phyloP scores from a whole-genome alignment of 805 yeast species.

The Candida hispaniensis region DNA sequence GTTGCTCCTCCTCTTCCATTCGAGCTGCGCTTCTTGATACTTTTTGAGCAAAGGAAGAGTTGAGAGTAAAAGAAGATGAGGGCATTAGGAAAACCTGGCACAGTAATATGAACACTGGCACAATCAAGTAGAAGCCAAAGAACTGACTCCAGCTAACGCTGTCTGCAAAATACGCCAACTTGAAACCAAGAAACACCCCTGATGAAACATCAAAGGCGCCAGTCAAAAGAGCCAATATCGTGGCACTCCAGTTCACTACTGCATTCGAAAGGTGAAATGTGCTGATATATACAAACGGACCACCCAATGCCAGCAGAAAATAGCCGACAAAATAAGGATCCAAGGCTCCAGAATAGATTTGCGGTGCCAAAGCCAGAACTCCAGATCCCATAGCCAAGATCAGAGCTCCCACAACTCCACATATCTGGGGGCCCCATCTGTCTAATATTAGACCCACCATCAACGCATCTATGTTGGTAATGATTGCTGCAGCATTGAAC shows the following conservation, averaged over 20 bases:
- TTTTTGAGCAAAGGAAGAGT: slow-evolving; percentile 1
- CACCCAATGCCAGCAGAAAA: slow-evolving; percentile 70
- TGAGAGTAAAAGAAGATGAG: slow-evolving; percentile 40
- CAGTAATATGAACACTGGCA: slow-evolving; percentile 64
- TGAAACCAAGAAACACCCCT: slow-evolving; percentile 70
- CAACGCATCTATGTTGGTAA: slow-evolving; percentile 73
- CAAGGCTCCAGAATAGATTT: slow-evolving; percentile 24
- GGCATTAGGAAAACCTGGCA: slow-evolving; percentile 82
- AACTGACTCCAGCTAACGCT: slow-evolving; percentile 43
- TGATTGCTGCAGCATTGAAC: slow-evolving; percentile 79
- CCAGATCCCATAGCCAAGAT: slow-evolving; percentile 44
- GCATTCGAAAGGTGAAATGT: slow-evolving; percentile 83
- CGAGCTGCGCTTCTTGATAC: slow-evolving; percentile 2
- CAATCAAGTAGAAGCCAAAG: slow-evolving; percentile 55
- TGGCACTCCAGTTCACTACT: slow-evolving; percentile 73
- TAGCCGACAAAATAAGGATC: slow-evolving; percentile 74
- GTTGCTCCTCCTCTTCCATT: slow-evolving; percentile 11
- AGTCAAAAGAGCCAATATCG: slow-evolving; percentile 68
- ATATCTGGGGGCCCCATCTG: slow-evolving; percentile 63
- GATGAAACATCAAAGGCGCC: slow-evolving; percentile 93
- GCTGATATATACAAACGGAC: slow-evolving; percentile 87
- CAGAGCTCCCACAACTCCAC: slow-evolving; percentile 64
- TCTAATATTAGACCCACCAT: slow-evolving; percentile 77
- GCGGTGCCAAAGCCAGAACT: slow-evolving; percentile 34
- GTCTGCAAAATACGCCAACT: slow-evolving; percentile 41